Evolutionary conservation across 768 basidiomycete species (phyloP).

Genomic region (Arthromyces matolae): DNA sequence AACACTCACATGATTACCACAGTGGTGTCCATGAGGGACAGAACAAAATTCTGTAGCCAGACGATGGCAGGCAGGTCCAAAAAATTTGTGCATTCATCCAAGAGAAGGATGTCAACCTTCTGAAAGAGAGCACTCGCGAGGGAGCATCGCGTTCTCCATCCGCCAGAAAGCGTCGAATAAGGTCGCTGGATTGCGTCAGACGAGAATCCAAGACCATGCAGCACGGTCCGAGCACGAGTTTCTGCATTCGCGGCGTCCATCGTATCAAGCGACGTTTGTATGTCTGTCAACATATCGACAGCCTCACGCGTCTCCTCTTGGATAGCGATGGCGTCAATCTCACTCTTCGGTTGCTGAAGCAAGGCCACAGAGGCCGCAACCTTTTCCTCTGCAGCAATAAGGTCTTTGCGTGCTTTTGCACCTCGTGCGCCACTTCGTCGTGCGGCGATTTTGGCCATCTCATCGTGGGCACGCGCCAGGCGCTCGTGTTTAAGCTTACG

Average conservation of each 20-base stretch:
- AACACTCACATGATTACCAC: conserved; percentile 46
- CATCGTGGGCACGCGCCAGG: conserved; percentile 26
- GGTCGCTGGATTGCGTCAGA: conserved; percentile 33
- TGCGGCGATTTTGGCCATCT: conserved; percentile 44
- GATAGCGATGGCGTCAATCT: conserved; percentile 20
- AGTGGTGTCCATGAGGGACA: conserved; percentile 38
- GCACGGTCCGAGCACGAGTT: conserved; percentile 46
- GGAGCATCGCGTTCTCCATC: conserved; percentile 60
- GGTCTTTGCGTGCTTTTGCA: conserved; percentile 49
- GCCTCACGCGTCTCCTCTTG: conserved; percentile 21
- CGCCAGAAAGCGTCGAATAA: conserved; percentile 52
- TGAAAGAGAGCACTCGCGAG: conserved; percentile 58
- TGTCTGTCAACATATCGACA: conserved; percentile 25
- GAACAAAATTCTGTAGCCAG: conserved; percentile 52
- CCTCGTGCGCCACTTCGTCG: conserved; percentile 56
- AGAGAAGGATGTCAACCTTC: conserved; percentile 50
- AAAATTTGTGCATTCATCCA: conserved; percentile 58
- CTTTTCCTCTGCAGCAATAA: conserved; percentile 41
- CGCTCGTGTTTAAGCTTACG: conserved; percentile 27
- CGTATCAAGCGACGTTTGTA: conserved; percentile 24
- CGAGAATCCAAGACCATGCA: conserved; percentile 58
- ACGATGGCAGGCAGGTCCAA: conserved; percentile 50
- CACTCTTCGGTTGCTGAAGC: conserved; percentile 19
- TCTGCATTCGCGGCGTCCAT: conserved; percentile 36
- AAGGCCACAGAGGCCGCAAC: conserved; percentile 28